These are phyloP conservation scores for Auricularia auricula-judae DNA, from an alignment of 768 basidiomycete species.

Conservation along the genomic window DNA sequence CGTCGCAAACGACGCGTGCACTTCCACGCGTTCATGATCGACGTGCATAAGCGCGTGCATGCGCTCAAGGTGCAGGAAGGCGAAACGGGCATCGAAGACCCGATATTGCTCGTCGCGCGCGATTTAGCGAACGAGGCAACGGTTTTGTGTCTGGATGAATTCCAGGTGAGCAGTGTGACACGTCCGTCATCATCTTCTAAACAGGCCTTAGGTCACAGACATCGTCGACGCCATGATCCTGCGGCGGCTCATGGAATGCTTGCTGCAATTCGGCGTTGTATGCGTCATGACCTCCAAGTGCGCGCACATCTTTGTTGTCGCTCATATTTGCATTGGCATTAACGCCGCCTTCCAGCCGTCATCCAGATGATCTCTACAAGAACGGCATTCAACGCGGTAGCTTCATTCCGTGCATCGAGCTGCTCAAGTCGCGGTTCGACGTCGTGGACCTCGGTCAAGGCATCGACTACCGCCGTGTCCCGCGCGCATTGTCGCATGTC, in stretches of 20 bases:
- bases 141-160: slow-evolving; percentile 94
- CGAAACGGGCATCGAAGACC: slow-evolving; percentile 53
- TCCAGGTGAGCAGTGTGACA: slow-evolving; percentile 53
- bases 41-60: slow-evolving; percentile 90
- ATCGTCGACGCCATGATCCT: slow-evolving; percentile 99
- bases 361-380: slow-evolving; percentile 95
- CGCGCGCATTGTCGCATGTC: slow-evolving; percentile 84
- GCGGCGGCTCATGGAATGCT: slow-evolving; percentile 73
- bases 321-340: not conserved
- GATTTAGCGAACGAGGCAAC: slow-evolving; percentile 76
- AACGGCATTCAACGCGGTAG: slow-evolving; percentile 95
- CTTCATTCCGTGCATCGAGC: slow-evolving; percentile 89
- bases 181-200: not conserved
- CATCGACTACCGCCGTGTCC: slow-evolving; percentile 92
- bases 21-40: slow-evolving; percentile 99
- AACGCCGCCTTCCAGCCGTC: slow-evolving; percentile 50
- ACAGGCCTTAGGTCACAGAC: slow-evolving; percentile 66
- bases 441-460: slow-evolving; percentile 93
- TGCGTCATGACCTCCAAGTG: slow-evolving; percentile 97
- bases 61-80: slow-evolving; percentile 67
- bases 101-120: slow-evolving; percentile 76
- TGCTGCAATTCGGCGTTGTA: slow-evolving; percentile 82
- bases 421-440: slow-evolving; percentile 77
- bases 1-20: slow-evolving; percentile 80
- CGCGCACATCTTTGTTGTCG: slow-evolving; percentile 18